Conservation (phyloP, 208 protist species). For the Willaertia magna region DNA sequence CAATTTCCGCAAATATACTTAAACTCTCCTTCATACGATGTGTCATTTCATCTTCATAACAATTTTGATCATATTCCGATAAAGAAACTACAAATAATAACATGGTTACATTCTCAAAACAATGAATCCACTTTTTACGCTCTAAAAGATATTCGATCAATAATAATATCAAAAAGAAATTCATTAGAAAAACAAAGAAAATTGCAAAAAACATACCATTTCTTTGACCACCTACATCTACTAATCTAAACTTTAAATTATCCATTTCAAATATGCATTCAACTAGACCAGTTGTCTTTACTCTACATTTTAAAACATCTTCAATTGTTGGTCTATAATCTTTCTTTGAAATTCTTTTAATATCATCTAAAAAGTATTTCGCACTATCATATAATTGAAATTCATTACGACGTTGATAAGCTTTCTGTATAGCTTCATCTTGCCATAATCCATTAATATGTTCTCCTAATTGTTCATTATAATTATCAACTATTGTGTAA, state of each 20-base stretch:
- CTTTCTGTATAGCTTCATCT: constrained; percentile 5
- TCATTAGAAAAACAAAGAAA: too few relatives aligned
- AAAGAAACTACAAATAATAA: constrained; percentile 50
- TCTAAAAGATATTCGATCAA: neutral
- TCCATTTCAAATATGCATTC: constrained; percentile 51
- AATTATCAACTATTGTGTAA: neutral
- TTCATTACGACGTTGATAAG: neutral
- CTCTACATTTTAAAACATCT: constrained; percentile 52
- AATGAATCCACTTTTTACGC: constrained; percentile 40
- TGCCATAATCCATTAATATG: constrained; percentile 6
- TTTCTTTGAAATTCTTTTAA: neutral
- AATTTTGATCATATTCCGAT: constrained; percentile 50
- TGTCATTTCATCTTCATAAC: constrained; percentile 47
- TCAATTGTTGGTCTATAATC: constrained; percentile 46
- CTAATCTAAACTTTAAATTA: constrained; percentile 36
- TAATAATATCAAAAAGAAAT: too few relatives aligned
- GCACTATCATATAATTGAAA: constrained; percentile 5
- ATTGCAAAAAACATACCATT: neutral
- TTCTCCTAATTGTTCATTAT: constrained; percentile 12
- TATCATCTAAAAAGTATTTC: neutral
- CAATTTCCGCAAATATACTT: constrained; percentile 55
- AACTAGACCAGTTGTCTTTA: constrained; percentile 64
- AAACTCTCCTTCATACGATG: constrained; percentile 64
- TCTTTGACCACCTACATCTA: constrained; percentile 16
- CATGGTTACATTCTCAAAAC: constrained; percentile 60